Percentiles rank a stretch among this genome's conserved stretches.
These are phyloP conservation scores for Russula sp. DNA, from an alignment of 768 basidiomycete species.

Conservation along the genomic window DNA sequence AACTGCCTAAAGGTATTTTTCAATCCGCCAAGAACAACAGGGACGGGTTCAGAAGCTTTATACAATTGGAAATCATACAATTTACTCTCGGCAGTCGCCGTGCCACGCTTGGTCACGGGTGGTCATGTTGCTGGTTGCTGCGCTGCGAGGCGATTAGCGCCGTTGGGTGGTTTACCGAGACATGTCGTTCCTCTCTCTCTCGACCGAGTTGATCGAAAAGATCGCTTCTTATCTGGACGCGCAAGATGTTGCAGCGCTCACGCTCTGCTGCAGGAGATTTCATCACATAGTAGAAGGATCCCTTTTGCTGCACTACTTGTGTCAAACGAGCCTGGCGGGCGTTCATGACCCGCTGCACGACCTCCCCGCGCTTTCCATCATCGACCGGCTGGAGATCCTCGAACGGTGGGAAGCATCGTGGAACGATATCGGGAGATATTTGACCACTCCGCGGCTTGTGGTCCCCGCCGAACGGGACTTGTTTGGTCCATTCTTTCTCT, in stretches of 20 bases:
- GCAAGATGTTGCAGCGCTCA: conserved; percentile 1
- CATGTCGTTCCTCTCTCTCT: conserved; percentile 15
- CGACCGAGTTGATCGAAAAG: conserved; percentile 9
- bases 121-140: background rate
- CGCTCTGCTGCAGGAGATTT: background rate
- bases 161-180: background rate
- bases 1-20: too few species aligned
- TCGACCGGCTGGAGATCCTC: conserved; percentile 8
- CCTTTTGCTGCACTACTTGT: conserved; percentile 9
- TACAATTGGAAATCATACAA: too few species aligned
- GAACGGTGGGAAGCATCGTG: conserved; percentile 13
- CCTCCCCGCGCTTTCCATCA: background rate
- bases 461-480: conserved; percentile 10
- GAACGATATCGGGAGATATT: background rate
- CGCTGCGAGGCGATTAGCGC: background rate
- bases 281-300: background rate
- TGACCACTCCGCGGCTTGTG: conserved; percentile 3
- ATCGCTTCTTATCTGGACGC: background rate
- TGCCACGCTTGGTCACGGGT: background rate
- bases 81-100: conserved; percentile 12
- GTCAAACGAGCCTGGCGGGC: background rate
- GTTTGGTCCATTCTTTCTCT: conserved; percentile 17
- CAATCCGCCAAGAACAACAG: too few species aligned
- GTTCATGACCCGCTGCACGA: conserved; percentile 2
- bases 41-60: too few species aligned